Conservation (phyloP, 768 basidiomycete genomes). For the Udeniomyces megalosporus region DNA sequence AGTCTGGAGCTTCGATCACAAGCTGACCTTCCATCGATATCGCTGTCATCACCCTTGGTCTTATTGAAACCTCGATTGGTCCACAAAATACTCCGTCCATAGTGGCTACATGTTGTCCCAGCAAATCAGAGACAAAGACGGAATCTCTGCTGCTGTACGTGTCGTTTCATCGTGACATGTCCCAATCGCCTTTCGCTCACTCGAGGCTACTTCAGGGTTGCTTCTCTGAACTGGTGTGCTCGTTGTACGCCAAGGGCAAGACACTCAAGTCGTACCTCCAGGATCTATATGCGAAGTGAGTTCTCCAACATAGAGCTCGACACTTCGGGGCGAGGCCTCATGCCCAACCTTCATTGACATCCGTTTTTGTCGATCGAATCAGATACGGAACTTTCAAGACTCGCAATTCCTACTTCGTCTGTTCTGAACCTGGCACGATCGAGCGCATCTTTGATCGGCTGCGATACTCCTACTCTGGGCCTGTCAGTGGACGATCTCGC, state of each 20-base stretch:
- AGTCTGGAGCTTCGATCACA: neutral
- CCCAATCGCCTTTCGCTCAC: neutral
- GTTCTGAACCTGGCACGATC: conserved; percentile 48
- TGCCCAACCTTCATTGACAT: no score
- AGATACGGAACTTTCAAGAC: conserved; percentile 63
- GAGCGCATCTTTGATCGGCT: conserved; percentile 52
- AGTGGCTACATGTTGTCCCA: conserved; percentile 68
- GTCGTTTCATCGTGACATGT: neutral
- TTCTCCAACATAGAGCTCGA: no score
- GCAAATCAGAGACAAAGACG: conserved; percentile 71
- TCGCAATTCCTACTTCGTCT: conserved; percentile 30
- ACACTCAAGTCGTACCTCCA: conserved; percentile 44
- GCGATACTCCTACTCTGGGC: conserved; percentile 35
- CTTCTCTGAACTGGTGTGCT: conserved; percentile 51
- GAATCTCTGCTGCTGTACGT: conserved; percentile 59
- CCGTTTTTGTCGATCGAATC: conserved; percentile 34
- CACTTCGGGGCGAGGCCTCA: no score
- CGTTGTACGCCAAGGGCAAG: conserved; percentile 38
- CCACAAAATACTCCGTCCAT: no score
- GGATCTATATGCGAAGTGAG: conserved; percentile 26
- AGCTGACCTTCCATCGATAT: no score
- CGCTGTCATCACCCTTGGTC: no score
- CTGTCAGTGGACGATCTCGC: no score
- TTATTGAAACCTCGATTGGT: no score
- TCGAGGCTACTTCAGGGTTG: conserved; percentile 35